Base-by-base conservation (phyloP, 163 green algal genomes). In the Botryococcus braunii region DNA sequence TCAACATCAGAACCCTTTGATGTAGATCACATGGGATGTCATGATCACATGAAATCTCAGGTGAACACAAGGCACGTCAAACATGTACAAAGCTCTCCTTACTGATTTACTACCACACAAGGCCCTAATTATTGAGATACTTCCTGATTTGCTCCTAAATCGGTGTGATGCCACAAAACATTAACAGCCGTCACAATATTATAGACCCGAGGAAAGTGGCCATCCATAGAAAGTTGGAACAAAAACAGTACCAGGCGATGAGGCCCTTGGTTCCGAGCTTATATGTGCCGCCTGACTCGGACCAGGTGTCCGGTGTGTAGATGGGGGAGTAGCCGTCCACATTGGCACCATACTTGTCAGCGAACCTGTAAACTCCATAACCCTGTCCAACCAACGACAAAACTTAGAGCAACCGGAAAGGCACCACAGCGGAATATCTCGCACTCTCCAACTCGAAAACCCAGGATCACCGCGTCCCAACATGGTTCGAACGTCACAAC, bases 281-380 rank as follows among this genome's bases (percentile, higher is more conserved):
- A 86, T 98, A 98, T 29, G 62, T 77, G 75, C 88, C 80, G 43
- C 92, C 92, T 48, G 69, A 83, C 71, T 92, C 84, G 17, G 88
- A 88, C 92, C 92, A 97, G 62, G 81, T 82, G 77, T 97, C 91
- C 13, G 92, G 92, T 63, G 91, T 96, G 85, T 94, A 98, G 85
- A 98, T 98, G 38, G 92, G 92, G 34, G 85, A 94, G 89, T 96
- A 97, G 68, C 89, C 91, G 68, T 97, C 91, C 23, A 97, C 91
- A 81, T 97, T 97, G 66, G 86, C 91, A 50, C 91, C 91, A 60
- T 97, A 97, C 89, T 97, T 97, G 74, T 89, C 74, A 4, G 78
- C 74, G 71, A 89, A 97, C 31, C 77, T 68, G 84, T 85, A 91
- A 34, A 91, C 84, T 35, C 84, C 89, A 39, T 82, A 83, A 68